Evolutionary conservation across 208 protist species (phyloP).

Genomic region (Trypanosoma vivax): DNA sequence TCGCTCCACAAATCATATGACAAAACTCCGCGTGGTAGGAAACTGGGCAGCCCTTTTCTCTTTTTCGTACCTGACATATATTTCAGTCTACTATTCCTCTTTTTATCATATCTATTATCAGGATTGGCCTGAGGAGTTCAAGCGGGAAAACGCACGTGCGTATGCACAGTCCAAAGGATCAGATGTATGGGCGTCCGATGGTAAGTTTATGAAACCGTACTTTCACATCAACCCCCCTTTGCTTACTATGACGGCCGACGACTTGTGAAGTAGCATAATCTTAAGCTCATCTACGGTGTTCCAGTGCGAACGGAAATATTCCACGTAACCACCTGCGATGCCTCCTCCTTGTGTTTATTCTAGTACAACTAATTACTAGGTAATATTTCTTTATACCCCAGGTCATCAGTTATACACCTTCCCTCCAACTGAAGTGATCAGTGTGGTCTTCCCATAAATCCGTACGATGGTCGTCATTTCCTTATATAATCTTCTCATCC

Average conservation of each 20-base stretch:
- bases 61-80: slow-evolving; percentile 70
- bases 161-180: slow-evolving; percentile 63
- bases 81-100: slow-evolving; percentile 60
- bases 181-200: slow-evolving; percentile 80
- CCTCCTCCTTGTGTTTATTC: too few species aligned
- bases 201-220: slow-evolving; percentile 82
- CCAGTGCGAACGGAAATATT: too few species aligned
- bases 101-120: slow-evolving; percentile 71
- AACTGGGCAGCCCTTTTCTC: slow-evolving; percentile 61
- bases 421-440: too few species aligned
- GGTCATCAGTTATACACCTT: too few species aligned
- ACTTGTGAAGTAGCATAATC: slow-evolving; percentile 52
- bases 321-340: too few species aligned
- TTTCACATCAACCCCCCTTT: slow-evolving; percentile 88
- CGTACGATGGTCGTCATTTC: too few species aligned
- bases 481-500: too few species aligned
- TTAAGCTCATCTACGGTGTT: too few species aligned
- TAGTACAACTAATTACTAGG: too few species aligned
- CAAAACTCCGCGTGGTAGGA: slow-evolving; percentile 62
- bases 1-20: slow-evolving; percentile 55
- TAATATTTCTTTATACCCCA: too few species aligned
- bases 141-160: slow-evolving; percentile 69
- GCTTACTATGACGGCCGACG: slow-evolving; percentile 80
- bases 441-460: too few species aligned
- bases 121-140: slow-evolving; percentile 78